phyloP scores from a whole-genome alignment of 2,329 filamentous ascomycete genomes.

The Alternaria atra region DNA sequence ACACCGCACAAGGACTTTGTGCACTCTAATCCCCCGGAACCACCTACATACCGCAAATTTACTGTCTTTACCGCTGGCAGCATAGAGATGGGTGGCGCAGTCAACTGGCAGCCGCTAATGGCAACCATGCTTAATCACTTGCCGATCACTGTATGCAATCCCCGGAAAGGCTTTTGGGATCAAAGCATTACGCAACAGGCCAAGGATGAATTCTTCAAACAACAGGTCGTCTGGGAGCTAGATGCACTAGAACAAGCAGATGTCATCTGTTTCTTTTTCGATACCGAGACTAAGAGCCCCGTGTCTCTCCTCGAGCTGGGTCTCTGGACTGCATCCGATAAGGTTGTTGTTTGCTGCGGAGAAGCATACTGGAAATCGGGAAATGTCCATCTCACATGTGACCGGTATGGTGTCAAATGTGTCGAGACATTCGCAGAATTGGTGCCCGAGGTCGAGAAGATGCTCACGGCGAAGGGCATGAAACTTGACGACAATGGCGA shows the following conservation, averaged over 20 bases:
- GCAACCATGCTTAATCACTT: slow-evolving; percentile 51
- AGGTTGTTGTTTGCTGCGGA: slow-evolving; percentile 64
- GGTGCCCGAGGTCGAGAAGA: slow-evolving; percentile 45
- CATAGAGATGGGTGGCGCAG: slow-evolving; percentile 57
- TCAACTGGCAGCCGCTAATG: slow-evolving; percentile 64
- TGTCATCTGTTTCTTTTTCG: slow-evolving; percentile 67
- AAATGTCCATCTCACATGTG: slow-evolving; percentile 68
- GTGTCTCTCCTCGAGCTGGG: slow-evolving; percentile 70
- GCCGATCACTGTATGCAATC: slow-evolving; percentile 66
- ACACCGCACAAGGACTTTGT: slow-evolving; percentile 22
- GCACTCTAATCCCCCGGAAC: slow-evolving; percentile 28
- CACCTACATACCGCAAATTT: slow-evolving; percentile 34
- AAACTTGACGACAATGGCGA: slow-evolving; percentile 24
- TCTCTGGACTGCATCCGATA: slow-evolving; percentile 57
- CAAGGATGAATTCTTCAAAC: slow-evolving; percentile 55
- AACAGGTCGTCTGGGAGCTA: slow-evolving; percentile 71
- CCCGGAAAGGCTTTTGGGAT: slow-evolving; percentile 66
- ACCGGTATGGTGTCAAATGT: slow-evolving; percentile 55
- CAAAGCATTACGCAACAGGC: slow-evolving; percentile 58
- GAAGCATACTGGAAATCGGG: slow-evolving; percentile 66
- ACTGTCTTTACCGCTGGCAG: slow-evolving; percentile 68
- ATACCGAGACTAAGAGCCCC: slow-evolving; percentile 61
- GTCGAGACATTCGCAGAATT: slow-evolving; percentile 57
- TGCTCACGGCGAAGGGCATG: slow-evolving; percentile 43
- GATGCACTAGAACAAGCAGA: slow-evolving; percentile 63